A percentile compares a stretch with the other conserved stretches of the same genome.
Evolutionary conservation across 2,329 filamentous ascomycete genomes (phyloP).

Genomic region (Verticillium dahliae): DNA sequence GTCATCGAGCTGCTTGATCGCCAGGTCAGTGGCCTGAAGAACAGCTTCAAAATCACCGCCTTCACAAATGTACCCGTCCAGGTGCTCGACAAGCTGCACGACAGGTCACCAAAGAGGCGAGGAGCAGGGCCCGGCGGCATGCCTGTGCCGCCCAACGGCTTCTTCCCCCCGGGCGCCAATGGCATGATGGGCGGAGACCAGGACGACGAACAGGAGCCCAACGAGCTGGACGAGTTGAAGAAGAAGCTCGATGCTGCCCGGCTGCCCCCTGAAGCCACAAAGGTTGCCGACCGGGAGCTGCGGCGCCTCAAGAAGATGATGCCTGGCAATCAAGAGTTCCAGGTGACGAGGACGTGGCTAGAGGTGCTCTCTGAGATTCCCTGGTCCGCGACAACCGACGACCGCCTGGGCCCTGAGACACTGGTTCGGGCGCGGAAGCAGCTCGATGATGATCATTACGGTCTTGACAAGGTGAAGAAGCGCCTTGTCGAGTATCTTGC

Average conservation of each 20-base stretch:
- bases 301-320: slow-evolving; percentile 91
- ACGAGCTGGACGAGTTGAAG: slow-evolving; percentile 86
- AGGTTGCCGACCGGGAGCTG: slow-evolving; percentile 85
- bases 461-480: slow-evolving; percentile 96
- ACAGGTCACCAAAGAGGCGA: slow-evolving; percentile 11
- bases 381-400: slow-evolving; percentile 79
- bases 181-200: slow-evolving; percentile 33
- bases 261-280: slow-evolving; percentile 76
- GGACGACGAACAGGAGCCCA: slow-evolving; percentile 72
- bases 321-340: slow-evolving; percentile 91
- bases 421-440: slow-evolving; percentile 76
- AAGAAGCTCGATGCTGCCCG: slow-evolving; percentile 78
- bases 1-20: slow-evolving; percentile 79
- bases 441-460: slow-evolving; percentile 93
- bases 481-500: slow-evolving; percentile 90
- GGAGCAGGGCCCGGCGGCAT: slow-evolving; percentile 7
- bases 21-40: slow-evolving; percentile 78
- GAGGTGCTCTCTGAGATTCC: slow-evolving; percentile 93
- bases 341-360: slow-evolving; percentile 86
- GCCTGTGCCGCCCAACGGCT: slow-evolving; percentile 9
- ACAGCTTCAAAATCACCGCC: slow-evolving; percentile 78
- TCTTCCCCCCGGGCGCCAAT: slow-evolving; percentile 13
- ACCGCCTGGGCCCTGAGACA: slow-evolving; percentile 77
- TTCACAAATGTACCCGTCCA: slow-evolving; percentile 62
- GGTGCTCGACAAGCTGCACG: slow-evolving; percentile 46